Conservation (phyloP, 768 basidiomycete genomes). For the Neoboletus subvelutipes region DNA sequence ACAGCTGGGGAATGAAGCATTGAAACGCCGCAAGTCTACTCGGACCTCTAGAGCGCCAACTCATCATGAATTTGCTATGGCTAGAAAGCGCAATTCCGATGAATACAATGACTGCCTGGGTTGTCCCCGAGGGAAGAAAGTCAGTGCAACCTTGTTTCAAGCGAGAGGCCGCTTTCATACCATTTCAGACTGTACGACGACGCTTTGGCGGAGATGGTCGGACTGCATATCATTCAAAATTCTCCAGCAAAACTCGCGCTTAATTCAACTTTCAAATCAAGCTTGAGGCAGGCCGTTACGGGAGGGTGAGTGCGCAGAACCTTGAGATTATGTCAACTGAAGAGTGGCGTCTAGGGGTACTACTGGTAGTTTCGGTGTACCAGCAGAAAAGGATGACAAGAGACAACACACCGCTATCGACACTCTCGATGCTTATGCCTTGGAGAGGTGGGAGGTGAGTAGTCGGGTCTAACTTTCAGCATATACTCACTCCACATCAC, state of each 20-base stretch:
- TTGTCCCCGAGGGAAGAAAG: conserved; percentile 71
- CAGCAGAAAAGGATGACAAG: conserved; percentile 65
- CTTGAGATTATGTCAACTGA: conserved; percentile 8
- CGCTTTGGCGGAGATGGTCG: conserved; percentile 59
- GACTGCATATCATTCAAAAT: conserved; percentile 67
- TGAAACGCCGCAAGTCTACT: conserved; percentile 53
- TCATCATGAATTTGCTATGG: conserved; percentile 89
- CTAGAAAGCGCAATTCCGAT: conserved; percentile 69
- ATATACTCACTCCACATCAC: neutral
- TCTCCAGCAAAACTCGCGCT: conserved; percentile 62
- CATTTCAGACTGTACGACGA: conserved; percentile 64
- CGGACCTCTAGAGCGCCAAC: conserved; percentile 75
- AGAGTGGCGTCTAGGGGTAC: conserved; percentile 50
- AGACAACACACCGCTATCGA: conserved; percentile 53
- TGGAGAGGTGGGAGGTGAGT: conserved; percentile 88
- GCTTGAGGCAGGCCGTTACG: conserved; percentile 79
- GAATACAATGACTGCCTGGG: conserved; percentile 76
- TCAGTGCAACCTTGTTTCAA: conserved; percentile 32
- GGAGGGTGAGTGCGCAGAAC: conserved; percentile 64
- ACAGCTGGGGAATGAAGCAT: neutral
- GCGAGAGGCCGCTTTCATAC: neutral
- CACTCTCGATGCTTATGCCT: conserved; percentile 74
- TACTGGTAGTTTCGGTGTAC: conserved; percentile 82
- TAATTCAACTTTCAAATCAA: conserved; percentile 73
- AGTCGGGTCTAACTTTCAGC: neutral